Percentiles rank a stretch among this genome's conserved stretches.
phyloP scores from a whole-genome alignment of 2,329 filamentous ascomycete genomes.

The Xylaria sp. region DNA sequence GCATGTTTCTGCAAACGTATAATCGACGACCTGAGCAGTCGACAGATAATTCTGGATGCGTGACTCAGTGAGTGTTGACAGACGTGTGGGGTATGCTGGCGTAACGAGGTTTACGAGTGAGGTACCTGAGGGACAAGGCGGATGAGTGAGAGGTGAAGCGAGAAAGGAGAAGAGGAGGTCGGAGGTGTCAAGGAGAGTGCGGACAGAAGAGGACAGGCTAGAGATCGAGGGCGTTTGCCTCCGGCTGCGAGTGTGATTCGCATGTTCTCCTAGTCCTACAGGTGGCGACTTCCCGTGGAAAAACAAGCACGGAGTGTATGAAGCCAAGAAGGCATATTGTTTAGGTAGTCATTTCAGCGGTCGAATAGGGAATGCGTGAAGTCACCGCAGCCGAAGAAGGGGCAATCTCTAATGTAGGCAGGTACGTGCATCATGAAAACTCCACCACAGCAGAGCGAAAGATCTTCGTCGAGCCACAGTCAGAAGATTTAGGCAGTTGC shows the following conservation, averaged over 20 bases:
- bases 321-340: slow-evolving; percentile 6
- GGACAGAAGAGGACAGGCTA: slow-evolving; percentile 7
- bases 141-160: not conserved
- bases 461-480: too few species aligned
- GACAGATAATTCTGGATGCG: slow-evolving; percentile 6
- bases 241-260: not conserved
- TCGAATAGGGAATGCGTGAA: too few species aligned
- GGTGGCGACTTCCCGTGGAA: slow-evolving; percentile 9
- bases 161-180: slow-evolving; percentile 12
- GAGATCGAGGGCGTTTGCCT: slow-evolving; percentile 9
- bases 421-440: too few species aligned
- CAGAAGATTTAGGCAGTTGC: too few species aligned
- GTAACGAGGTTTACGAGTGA: slow-evolving; percentile 3
- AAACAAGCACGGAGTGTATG: not conserved
- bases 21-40: slow-evolving; percentile 10
- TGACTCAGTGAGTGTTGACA: slow-evolving; percentile 2
- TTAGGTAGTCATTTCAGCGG: not conserved
- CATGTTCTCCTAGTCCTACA: slow-evolving; percentile 2
- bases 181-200: slow-evolving; percentile 8
- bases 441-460: too few species aligned
- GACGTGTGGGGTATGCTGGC: slow-evolving; percentile 13
- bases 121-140: not conserved
- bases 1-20: slow-evolving; percentile 21
- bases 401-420: too few species aligned
- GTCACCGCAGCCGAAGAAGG: too few species aligned